A percentile compares a stretch with the other conserved stretches of the same genome.
Evolutionary conservation across 2,329 filamentous ascomycete species (phyloP).

Genomic region (Phialocephala subalpina): DNA sequence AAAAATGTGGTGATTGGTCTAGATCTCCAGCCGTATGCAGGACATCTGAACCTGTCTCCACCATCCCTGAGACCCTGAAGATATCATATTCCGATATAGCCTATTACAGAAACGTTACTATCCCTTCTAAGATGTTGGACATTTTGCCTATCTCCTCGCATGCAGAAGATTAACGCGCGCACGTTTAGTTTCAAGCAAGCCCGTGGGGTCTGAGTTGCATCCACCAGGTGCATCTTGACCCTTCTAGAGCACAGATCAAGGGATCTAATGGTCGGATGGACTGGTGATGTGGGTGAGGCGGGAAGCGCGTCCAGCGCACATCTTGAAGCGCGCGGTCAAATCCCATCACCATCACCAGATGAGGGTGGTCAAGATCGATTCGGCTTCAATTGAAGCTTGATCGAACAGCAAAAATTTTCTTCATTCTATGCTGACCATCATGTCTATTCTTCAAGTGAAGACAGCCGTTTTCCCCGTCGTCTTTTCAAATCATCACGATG

Average conservation of each 20-base stretch:
- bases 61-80: neutral
- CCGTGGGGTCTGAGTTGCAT: neutral
- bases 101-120: neutral
- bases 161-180: neutral
- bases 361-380: neutral
- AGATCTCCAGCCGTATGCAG: slow-evolving; percentile 6
- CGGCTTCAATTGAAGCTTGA: neutral
- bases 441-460: neutral
- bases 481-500: neutral
- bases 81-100: slow-evolving; percentile 8
- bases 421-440: neutral
- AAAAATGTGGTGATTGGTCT: neutral
- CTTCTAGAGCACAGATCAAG: slow-evolving; percentile 1
- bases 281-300: neutral
- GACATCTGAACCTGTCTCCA: neutral
- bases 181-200: slow-evolving; percentile 2
- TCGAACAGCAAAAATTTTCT: neutral
- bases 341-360: neutral
- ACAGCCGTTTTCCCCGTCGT: neutral
- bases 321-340: slow-evolving; percentile 2
- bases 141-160: slow-evolving; percentile 8
- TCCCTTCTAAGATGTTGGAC: neutral
- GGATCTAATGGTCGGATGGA: neutral
- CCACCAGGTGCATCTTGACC: too few relatives aligned
- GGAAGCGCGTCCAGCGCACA: neutral